Conservation (phyloP, 495 filamentous ascomycete genomes). For the Xylaria cubensis region DNA sequence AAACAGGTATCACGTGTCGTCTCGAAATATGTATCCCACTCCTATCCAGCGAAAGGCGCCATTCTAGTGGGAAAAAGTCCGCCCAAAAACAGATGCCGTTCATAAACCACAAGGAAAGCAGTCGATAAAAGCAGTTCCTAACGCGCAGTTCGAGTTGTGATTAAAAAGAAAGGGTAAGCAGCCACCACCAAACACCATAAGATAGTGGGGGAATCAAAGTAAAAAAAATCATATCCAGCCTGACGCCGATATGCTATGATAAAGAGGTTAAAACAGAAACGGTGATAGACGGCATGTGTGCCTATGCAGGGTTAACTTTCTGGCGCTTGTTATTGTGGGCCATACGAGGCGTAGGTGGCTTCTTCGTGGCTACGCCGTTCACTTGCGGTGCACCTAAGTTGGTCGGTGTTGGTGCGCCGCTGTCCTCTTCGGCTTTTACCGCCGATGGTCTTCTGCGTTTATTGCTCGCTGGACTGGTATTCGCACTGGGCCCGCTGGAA, state of each 20-base stretch:
- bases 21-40: slow-evolving; percentile 12
- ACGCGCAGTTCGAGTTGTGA: background rate
- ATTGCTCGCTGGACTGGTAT: slow-evolving; percentile 81
- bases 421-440: slow-evolving; percentile 78
- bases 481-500: slow-evolving; percentile 77
- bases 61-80: background rate
- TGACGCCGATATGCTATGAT: slow-evolving; percentile 32
- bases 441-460: slow-evolving; percentile 79
- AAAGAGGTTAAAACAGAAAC: slow-evolving; percentile 7
- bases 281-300: background rate
- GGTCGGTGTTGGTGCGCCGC: slow-evolving; percentile 52
- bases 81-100: slow-evolving; percentile 9
- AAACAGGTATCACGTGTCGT: slow-evolving; percentile 3
- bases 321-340: slow-evolving; percentile 45
- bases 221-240: slow-evolving; percentile 25
- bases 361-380: slow-evolving; percentile 50
- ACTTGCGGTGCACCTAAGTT: slow-evolving; percentile 50
- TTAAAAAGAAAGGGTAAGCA: background rate
- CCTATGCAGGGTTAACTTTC: slow-evolving; percentile 47
- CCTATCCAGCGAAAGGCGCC: slow-evolving; percentile 4
- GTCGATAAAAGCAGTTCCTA: slow-evolving; percentile 8
- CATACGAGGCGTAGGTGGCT: slow-evolving; percentile 55
- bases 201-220: slow-evolving; percentile 18
- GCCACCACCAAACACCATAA: slow-evolving; percentile 23
- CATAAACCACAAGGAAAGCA: background rate